Base-by-base conservation (phyloP, 1,284 basidiomycete genomes). In the Microbotryum saponariae region DNA sequence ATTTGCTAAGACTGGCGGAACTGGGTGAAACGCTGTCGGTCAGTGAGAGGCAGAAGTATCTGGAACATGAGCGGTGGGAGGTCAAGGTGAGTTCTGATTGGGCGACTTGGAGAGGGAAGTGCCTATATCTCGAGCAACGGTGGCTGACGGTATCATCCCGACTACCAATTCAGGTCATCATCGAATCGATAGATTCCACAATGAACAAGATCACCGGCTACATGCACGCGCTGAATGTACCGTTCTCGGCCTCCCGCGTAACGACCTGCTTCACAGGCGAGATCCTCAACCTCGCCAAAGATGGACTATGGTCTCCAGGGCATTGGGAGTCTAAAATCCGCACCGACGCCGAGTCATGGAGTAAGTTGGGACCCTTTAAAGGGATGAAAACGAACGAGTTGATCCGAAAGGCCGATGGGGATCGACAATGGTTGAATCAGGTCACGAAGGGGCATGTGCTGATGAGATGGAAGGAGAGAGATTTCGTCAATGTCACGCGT, bases 401-500 rank as follows among this genome's bases (percentile, higher is more conserved):
- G 42, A 37, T 54, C 8, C 14, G 18, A 12, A 12, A 16, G 14
- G 54, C 37, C 6, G 42, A 51, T 42, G 37, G 37, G 42, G 58
- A 54, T 42, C 37, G 33, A 18, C 10, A 37, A 21, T 69, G 67
- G 67, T 18, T 64, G 16, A 49, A 60, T 48, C 51, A 63, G 31
- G 33, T 10, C 42, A 57, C 62, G 31, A 31, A 27, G 10, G 67
- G 67, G 14, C 66, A 65, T 65, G 47, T 69, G 2, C 20, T 69
- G 23, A 66, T 59, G 58, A 54, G 65, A 46, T 66, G 63, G 65
- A 66, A 69, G 56, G 67, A 69, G 49, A 44, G 42, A 21, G 65
- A 60, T 20, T 63, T 62, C n/a, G 53, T 67, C 54, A 65, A 62
- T 42, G 60, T 67, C 14, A 58, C 51, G 6, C 58, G 63, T 67